Percentiles rank a stretch among this genome's conserved stretches.
phyloP scores from a whole-genome alignment of 2,329 filamentous ascomycete species.

The Aspergillus cejpii region DNA sequence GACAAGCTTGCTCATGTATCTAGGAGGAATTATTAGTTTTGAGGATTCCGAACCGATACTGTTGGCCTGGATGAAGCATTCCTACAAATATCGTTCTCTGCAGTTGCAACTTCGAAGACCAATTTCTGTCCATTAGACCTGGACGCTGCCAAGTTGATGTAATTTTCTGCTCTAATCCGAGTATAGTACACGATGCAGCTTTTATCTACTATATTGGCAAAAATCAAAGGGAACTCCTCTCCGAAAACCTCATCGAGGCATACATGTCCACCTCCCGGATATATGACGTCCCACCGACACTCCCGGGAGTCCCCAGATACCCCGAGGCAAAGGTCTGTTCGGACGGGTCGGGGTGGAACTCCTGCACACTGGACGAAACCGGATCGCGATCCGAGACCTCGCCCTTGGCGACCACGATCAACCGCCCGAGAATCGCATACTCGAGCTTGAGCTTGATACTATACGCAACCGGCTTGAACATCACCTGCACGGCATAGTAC shows the following conservation, averaged over 20 bases:
- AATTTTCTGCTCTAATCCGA: no score
- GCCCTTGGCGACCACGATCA: conserved; percentile 25
- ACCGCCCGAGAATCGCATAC: conserved; percentile 47
- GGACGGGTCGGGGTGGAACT: neutral
- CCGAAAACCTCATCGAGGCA: neutral
- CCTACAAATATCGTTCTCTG: no score
- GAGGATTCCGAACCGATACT: no score
- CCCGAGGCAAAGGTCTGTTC: neutral
- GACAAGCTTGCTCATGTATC: no score
- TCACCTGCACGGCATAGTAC: conserved; percentile 34
- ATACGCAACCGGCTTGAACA: conserved; percentile 33
- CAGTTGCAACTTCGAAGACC: no score
- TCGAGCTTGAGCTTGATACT: conserved; percentile 47
- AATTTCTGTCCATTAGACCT: no score
- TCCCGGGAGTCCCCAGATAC: neutral
- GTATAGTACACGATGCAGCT: no score
- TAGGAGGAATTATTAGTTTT: no score
- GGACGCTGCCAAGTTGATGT: no score
- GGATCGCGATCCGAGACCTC: neutral
- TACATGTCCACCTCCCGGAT: neutral
- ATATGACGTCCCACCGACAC: neutral
- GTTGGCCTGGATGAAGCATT: no score
- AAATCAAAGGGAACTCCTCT: neutral
- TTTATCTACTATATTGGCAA: no score
- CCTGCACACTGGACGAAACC: neutral